Evolutionary conservation across 306 rosid species (phyloP), one percentile per base, ranked within the genome.

Genomic region (Vigna hirtella): DNA sequence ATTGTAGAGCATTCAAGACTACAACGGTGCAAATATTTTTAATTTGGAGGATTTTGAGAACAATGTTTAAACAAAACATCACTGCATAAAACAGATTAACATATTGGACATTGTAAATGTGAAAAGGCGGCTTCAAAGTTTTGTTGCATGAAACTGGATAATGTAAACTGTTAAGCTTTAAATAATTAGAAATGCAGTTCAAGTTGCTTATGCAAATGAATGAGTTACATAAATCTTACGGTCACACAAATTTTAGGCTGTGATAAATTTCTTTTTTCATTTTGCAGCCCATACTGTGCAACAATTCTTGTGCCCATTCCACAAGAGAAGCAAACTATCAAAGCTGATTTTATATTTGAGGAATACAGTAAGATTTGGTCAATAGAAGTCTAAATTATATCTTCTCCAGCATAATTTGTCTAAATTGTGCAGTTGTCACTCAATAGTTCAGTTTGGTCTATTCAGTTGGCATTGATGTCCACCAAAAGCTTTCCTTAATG

Each of bases 401-500:
- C 10, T 57, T 34, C 63, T 42, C 74, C 45, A 5, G 61, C 64
- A 7, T 66, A 66, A 51, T 74, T 63, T 49, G 34, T 53, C 66
- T 70, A 55, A 63, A 36, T 74, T 56, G 66, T 45, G 18, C 66
- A 53, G 71, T 72, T 61, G 14, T 64, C 24, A 61, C 56, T 72
- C 48, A 56, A 17, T 30, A 59, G 62, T 72, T 16, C 62, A 40
- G 42, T 55, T 79, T 87, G 50, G 15, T 66, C 74, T 66, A 65
- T 81, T 72, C 81, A 95, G 98, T 95, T 88, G 98, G 98, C 56
- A 85, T 95, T 82, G 98, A 95, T 87, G 77, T 89, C 75, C 90
- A 73, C 86, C 93, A 83, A 70, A 91, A 86, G 70, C 83, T 91
- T 59, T 59, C 78, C 66, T 70, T 92, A 78, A 79, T 64, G 76